Conservation (phyloP, 768 basidiomycete species). For the Pulveroboletus sp. region DNA sequence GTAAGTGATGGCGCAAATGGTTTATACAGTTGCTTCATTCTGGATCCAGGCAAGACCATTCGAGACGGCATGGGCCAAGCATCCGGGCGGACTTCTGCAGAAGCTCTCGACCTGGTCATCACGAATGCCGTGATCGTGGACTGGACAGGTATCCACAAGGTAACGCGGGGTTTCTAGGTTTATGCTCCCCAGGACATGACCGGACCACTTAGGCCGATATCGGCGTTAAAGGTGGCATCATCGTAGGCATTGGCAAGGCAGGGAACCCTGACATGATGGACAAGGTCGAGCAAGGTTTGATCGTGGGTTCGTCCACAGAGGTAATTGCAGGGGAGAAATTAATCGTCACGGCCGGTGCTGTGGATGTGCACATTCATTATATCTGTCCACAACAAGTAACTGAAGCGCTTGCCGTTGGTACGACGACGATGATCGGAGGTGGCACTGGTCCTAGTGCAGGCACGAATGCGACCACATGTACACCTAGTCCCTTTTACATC, state of each 20-base stretch:
- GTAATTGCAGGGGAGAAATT: constrained; percentile 95
- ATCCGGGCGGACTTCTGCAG: constrained; percentile 60
- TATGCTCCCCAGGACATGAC: constrained; percentile 2
- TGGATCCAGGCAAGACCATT: constrained; percentile 75
- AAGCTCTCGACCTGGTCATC: constrained; percentile 87
- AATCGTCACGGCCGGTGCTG: constrained; percentile 89
- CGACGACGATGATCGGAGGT: constrained; percentile 94
- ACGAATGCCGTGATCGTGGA: constrained; percentile 94
- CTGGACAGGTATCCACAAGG: constrained; percentile 96
- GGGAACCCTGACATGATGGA: constrained; percentile 96
- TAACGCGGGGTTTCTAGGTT: constrained; percentile 19
- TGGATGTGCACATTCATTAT: constrained; percentile 92
- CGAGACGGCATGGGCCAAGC: constrained; percentile 98
- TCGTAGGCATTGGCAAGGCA: constrained; percentile 91
- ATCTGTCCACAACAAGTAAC: constrained; percentile 92
- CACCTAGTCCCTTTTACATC: constrained; percentile 87
- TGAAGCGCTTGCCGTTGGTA: constrained; percentile 81
- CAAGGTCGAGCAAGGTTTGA: constrained; percentile 63
- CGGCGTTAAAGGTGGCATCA: constrained; percentile 80
- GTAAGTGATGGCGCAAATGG: constrained; percentile 33
- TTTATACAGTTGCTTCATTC: neutral
- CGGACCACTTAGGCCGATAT: constrained; percentile 80
- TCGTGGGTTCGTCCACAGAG: constrained; percentile 91
- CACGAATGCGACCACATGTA: constrained; percentile 90
- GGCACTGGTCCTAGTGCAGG: constrained; percentile 93